Conservation (phyloP, 768 basidiomycete genomes). For the Coprinopsis strossmayeri region DNA sequence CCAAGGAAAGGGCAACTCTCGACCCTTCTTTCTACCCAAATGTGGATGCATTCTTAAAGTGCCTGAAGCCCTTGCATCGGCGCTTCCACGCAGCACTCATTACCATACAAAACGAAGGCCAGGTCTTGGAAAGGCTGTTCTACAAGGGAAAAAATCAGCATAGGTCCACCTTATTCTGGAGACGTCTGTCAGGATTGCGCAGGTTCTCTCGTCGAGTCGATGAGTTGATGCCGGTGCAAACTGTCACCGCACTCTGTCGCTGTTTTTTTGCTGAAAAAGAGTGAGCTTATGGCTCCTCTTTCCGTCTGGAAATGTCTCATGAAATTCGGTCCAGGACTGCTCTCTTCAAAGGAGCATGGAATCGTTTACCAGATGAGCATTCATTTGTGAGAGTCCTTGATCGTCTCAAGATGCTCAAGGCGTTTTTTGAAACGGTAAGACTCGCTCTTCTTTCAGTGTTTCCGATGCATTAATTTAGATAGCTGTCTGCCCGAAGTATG, state of each 20-base stretch:
- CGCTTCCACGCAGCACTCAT: constrained; percentile 39
- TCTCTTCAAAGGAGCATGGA: constrained; percentile 58
- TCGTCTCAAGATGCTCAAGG: constrained; percentile 26
- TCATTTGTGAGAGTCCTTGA: constrained; percentile 16
- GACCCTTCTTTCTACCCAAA: constrained; percentile 25
- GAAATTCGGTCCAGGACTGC: constrained; percentile 37
- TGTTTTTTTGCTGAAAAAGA: constrained; percentile 40
- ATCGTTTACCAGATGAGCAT: constrained; percentile 40
- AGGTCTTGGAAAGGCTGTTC: constrained; percentile 58
- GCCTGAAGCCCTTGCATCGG: constrained; percentile 49
- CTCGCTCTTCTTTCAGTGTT: neutral
- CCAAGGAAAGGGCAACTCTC: constrained; percentile 19
- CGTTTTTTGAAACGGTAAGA: neutral
- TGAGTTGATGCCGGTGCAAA: constrained; percentile 21
- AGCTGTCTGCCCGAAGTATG: constrained; percentile 21
- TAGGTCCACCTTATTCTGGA: constrained; percentile 63
- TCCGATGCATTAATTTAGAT: neutral
- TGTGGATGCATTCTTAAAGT: constrained; percentile 56
- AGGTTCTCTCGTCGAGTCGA: constrained; percentile 38
- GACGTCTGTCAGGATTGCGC: constrained; percentile 54
- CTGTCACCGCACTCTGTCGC: constrained; percentile 33
- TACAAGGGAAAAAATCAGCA: constrained; percentile 84
- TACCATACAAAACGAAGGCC: constrained; percentile 43
- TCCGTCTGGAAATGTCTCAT: neutral
- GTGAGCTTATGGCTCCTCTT: constrained; percentile 27